These are phyloP conservation scores for Chrysoporthe puriensis DNA, from an alignment of 2,329 filamentous ascomycete species.

Conservation along the genomic window DNA sequence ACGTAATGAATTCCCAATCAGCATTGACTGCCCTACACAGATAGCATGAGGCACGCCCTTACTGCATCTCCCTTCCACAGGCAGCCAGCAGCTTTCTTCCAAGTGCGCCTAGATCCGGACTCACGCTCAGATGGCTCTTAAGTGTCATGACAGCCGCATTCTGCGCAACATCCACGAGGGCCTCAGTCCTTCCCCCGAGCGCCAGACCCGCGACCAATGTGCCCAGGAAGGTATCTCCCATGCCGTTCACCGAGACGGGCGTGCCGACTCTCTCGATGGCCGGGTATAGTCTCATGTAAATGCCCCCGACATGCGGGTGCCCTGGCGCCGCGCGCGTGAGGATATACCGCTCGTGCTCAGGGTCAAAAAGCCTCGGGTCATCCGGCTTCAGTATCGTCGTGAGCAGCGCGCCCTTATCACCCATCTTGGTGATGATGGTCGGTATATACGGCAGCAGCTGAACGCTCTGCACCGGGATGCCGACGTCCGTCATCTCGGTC, in stretches of 20 bases:
- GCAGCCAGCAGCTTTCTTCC: slow-evolving; percentile 41
- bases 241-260: slow-evolving; percentile 89
- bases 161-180: slow-evolving; percentile 80
- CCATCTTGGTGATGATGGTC: slow-evolving; percentile 82
- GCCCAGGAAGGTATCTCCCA: slow-evolving; percentile 90
- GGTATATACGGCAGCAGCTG: slow-evolving; percentile 89
- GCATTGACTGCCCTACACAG: not conserved
- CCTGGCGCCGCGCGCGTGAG: slow-evolving; percentile 63
- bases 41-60: not conserved
- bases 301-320: slow-evolving; percentile 65
- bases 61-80: slow-evolving; percentile 42
- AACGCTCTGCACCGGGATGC: slow-evolving; percentile 80
- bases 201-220: slow-evolving; percentile 80
- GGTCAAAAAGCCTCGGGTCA: slow-evolving; percentile 68
- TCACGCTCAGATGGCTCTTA: slow-evolving; percentile 75
- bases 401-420: slow-evolving; percentile 73
- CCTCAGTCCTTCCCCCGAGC: slow-evolving; percentile 57
- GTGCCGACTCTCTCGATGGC: slow-evolving; percentile 69
- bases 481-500: slow-evolving; percentile 70
- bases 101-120: slow-evolving; percentile 55
- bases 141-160: slow-evolving; percentile 78
- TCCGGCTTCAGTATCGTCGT: slow-evolving; percentile 70
- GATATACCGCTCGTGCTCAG: slow-evolving; percentile 69
- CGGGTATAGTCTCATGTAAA: slow-evolving; percentile 80
- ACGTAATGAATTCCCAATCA: not conserved